Conservation (phyloP, 306 rosid genomes). For the Quercus suber region DNA sequence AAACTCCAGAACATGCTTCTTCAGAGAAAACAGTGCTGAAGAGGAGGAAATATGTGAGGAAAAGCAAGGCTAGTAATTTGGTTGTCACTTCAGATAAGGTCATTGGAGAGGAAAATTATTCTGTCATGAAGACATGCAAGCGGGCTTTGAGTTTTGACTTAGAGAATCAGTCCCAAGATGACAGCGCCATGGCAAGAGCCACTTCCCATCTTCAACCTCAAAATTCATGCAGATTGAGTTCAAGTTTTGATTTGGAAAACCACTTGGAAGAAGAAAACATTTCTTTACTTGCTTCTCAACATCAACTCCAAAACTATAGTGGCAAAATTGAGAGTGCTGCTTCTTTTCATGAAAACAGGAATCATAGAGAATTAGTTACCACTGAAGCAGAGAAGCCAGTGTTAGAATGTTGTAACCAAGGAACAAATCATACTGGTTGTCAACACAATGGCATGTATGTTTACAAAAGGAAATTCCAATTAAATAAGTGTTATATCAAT, state of each 20-base stretch:
- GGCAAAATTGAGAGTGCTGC: too few relatives aligned
- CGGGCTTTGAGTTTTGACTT: not conserved
- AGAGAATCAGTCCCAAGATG: not conserved
- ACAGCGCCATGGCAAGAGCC: not conserved
- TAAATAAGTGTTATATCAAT: not conserved
- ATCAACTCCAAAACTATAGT: too few relatives aligned
- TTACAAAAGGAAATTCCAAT: not conserved
- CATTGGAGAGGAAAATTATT: not conserved
- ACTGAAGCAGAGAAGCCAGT: not conserved
- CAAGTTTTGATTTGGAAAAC: too few relatives aligned
- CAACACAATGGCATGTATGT: not conserved
- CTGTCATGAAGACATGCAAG: not conserved
- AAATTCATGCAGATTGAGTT: too few relatives aligned
- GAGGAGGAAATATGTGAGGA: constrained; percentile 3
- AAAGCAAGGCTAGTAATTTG: not conserved
- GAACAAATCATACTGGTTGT: not conserved
- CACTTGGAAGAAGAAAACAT: too few relatives aligned
- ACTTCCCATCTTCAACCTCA: too few relatives aligned
- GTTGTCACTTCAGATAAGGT: not conserved
- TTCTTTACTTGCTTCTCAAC: too few relatives aligned
- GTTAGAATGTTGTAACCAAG: not conserved
- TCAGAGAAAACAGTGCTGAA: not conserved
- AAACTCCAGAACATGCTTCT: constrained; percentile 10
- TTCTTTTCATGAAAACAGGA: not conserved
- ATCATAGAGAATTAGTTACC: not conserved